A percentile compares a stretch with the other conserved stretches of the same genome.
Conservation (phyloP, 495 filamentous ascomycete species). For the Alectoria sarmentosa region DNA sequence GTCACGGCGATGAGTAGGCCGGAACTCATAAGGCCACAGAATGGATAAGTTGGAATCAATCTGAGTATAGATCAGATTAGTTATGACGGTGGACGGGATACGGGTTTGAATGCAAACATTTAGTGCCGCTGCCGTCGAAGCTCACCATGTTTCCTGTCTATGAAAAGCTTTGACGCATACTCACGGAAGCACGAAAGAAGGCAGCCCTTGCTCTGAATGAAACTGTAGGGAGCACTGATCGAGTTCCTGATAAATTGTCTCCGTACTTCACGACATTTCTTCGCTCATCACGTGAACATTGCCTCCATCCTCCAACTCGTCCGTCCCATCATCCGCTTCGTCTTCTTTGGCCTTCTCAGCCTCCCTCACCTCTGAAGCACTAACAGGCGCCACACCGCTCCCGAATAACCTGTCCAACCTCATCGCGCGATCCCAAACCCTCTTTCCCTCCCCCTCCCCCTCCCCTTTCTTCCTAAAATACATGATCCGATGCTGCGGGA, state of each 20-base stretch:
- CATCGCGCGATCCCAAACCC: slow-evolving; percentile 51
- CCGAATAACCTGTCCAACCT: slow-evolving; percentile 53
- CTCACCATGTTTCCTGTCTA: neutral
- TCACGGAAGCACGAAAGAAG: neutral
- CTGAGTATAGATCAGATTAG: neutral
- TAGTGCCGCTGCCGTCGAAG: neutral
- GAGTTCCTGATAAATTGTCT: neutral
- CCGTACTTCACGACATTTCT: neutral
- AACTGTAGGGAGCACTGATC: neutral
- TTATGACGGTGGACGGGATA: neutral
- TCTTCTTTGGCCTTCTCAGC: neutral
- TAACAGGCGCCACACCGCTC: slow-evolving; percentile 36
- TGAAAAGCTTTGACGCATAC: too few relatives aligned
- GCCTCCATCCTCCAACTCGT: neutral
- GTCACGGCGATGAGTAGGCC: too few relatives aligned
- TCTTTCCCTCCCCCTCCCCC: slow-evolving; percentile 31
- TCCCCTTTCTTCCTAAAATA: slow-evolving; percentile 56
- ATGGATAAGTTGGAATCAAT: neutral
- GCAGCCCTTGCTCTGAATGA: neutral
- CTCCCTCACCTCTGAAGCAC: neutral
- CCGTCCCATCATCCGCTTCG: neutral
- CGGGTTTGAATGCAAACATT: neutral
- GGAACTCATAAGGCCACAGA: too few relatives aligned
- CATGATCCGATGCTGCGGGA: slow-evolving; percentile 70
- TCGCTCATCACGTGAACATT: neutral